Base-by-base conservation (phyloP, 371 early-diverging fungal species). In the Apophysomyces sp. region DNA sequence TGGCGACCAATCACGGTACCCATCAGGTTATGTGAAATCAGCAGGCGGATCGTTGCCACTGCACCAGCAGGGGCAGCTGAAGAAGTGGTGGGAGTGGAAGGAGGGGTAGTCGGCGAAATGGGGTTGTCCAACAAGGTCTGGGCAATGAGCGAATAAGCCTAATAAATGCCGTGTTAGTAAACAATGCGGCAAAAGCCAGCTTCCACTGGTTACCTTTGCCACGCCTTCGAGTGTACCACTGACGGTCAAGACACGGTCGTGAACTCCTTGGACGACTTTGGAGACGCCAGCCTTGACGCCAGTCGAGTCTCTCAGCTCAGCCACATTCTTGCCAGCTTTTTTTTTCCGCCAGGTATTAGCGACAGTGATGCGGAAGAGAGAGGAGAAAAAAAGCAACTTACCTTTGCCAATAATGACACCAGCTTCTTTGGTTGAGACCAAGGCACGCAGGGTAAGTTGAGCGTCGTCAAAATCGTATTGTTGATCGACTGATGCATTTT, bases 371-470 rank as follows among this genome's bases (percentile, higher is more conserved):
- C n/a, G 92, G 88, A 52, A 93, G 90, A 62, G 94, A 79, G 26
- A 90, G 89, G 41, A 94, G 76, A 21, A 44, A 9, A 21, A 8
- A 16, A 44, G 4, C 16, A 21, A 44, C 34, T 57, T 61, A 67
- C 67, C 67, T 79, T 92, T 93, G 52, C 98, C 98, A 67, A 97
- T 97, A 61, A 97, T 89, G 51, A 96, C 89, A 63, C 92, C 97
- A 29, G 98, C 97, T 74, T 96, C 98, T 74, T 92, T 93, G 68
- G 95, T 90, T n/a, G 91, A 82, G 15, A 95, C 91, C 8, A 95
- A 79, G 18, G 93, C 89, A 51, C 95, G 90, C 63, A 95, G 78
- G 26, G 91, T 89, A 39, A 94, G 76, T 41, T 68, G 66, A 39
- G 62, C 75, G 27, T 66, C 61, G 31, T 29, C 60, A 16, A 21